Evolutionary conservation across 2,329 filamentous ascomycete genomes (phyloP), one percentile per base, ranked within the genome.

Genomic region (Fusarium denticulatum): DNA sequence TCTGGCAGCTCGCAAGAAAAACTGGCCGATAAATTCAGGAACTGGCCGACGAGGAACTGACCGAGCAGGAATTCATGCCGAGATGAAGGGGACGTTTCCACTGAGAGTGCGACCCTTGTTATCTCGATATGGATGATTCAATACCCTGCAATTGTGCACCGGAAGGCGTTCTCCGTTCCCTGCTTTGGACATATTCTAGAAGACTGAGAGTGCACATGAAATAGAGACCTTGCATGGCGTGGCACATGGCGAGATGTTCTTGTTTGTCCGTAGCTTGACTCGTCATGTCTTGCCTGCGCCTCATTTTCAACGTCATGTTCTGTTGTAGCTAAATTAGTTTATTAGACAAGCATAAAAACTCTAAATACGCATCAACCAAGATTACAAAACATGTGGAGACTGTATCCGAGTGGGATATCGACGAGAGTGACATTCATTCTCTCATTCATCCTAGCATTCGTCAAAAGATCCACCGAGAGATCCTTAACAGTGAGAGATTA

Each of bases 81-180:
- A 69, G 52, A 69, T 70, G 59, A 70, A 70, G 61, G 64, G 66
- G 46, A 53, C 60, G 20, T 59, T 59, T 45, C 65, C 59, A 53
- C 67, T 10, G 30, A 24, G 42, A 40, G 13, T 49, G 37, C 24
- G 39, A 61, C 63, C 22, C 46, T 46, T 24, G 50, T n/a, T 68
- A 56, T 68, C 57, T 55, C 49, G 64, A 63, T 64, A 64, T 43
- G 20, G 26, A 47, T 47, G 60, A 56, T 40, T 45, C 28, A 49
- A 36, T 20, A 30, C 37, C 37, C n/a, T 58, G 37, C 13, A 42
- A 37, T n/a, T 10, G 37, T 22, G 42, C 15, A 20, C 28, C 39
- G 57, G 65, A 57, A 64, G 32, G 49, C 34, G 11, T 52, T 42
- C 11, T 52, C 34, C 36, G n/a, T 34, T 64, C 57, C 65, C 40